A percentile compares a stretch with the other conserved stretches of the same genome.
These are phyloP conservation scores for Monosporascus sp. DNA, from an alignment of 2,329 filamentous ascomycete species.

Conservation along the genomic window DNA sequence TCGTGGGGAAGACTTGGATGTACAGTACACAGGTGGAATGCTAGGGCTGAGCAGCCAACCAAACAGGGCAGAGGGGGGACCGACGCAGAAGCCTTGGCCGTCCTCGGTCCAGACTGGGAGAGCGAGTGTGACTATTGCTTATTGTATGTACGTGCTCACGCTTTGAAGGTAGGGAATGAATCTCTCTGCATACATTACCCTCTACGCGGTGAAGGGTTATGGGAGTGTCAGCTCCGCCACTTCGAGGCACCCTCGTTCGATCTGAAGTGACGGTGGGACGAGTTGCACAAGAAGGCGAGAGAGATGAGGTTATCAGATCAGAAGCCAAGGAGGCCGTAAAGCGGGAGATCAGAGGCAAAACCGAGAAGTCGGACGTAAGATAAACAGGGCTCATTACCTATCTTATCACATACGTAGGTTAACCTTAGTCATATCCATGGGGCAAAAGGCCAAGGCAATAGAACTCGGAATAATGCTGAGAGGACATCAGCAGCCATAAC, in stretches of 20 bases:
- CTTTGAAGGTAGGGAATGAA: constrained; percentile 1
- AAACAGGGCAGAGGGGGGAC: neutral
- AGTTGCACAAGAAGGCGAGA: neutral
- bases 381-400: too few species aligned
- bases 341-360: neutral
- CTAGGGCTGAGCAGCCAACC: neutral
- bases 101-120: neutral
- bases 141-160: neutral
- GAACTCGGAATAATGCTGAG: neutral
- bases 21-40: neutral
- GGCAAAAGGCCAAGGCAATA: neutral
- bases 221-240: constrained; percentile 3
- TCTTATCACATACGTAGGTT: too few species aligned
- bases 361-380: neutral
- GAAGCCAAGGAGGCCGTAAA: neutral
- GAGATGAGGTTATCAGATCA: neutral
- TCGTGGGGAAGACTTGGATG: neutral
- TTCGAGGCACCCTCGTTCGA: neutral
- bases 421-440: neutral
- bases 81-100: neutral
- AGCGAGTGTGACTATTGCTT: neutral
- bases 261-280: neutral
- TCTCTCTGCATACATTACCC: neutral
- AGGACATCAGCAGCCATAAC: neutral
- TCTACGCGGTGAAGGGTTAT: neutral